Base-by-base conservation (phyloP, 1,284 basidiomycete genomes). In the Stereum hirsutum region DNA sequence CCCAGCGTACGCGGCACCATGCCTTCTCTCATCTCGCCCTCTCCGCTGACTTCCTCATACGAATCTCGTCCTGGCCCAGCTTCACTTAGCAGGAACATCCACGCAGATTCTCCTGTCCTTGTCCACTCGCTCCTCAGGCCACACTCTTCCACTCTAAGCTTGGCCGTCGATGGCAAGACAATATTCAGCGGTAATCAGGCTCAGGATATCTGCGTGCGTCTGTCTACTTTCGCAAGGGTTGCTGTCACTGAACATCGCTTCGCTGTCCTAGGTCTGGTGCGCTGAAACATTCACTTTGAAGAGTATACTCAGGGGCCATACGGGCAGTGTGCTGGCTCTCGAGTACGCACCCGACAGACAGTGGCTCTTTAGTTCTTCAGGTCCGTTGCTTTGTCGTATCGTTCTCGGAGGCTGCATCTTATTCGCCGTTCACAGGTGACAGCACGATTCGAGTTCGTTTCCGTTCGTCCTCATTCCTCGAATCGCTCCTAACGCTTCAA, bases 111-210 rank as follows among this genome's bases (percentile, higher is more conserved):
- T 48, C 79, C 78, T 1, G 54, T 58, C n/a, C 65, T 84, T 2
- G 57, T 76, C 6, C 86, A 89, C 57, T 78, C 81, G 4, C 69
- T 89, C n/a, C 71, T 77, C 46, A 78, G 86, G 57, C 65, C 72
- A 41, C 68, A 71, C 36, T 79, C 70, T 53, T 88, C 85, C 10
- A 80, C 92, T 1, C 68, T 93, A 30, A 81, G 85, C 57, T 64
- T 94, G 5, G 83, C 81, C 15, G 79, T 85, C 2, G 81, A 85
- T 55, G 73, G 75, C 4, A 59, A 69, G 5, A 74, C 86, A 55
- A 86, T 95, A 42, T 95, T 86, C 57, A 87, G 83, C 34, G 91
- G 91, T 1, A 88, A 81, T 52, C 91, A 94, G 57, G 79, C 75
- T 43, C 69, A 77, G 45, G 77, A 86, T 54, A 90, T 80, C 45